Conservation (phyloP, 305 asterid genomes). For the Fraxinus platypoda region DNA sequence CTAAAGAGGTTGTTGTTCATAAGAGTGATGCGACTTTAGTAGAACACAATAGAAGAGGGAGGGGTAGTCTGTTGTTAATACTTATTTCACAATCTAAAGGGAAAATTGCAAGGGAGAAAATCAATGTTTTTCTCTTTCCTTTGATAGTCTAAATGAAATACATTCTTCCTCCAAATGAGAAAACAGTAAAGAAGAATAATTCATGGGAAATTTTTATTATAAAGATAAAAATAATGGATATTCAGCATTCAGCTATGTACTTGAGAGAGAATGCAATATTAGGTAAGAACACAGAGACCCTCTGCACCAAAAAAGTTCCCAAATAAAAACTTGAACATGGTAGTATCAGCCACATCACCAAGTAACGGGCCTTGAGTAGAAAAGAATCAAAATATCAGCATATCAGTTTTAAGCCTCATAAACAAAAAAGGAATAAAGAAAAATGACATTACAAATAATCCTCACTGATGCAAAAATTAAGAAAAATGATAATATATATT, state of each 20-base stretch:
- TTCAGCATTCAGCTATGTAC: constrained; percentile 6
- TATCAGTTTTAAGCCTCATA: background rate
- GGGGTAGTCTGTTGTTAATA: background rate
- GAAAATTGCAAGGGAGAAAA: background rate
- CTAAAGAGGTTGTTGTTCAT: background rate
- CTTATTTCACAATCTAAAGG: background rate
- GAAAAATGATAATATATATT: background rate
- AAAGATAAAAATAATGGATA: background rate
- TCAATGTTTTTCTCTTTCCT: background rate
- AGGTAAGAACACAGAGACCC: constrained; percentile 1
- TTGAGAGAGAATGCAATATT: background rate
- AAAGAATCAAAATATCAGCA: background rate
- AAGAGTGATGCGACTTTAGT: background rate
- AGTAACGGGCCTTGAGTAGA: background rate
- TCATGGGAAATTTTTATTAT: background rate
- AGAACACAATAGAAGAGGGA: background rate
- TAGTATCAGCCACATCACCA: background rate
- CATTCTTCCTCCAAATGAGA: background rate
- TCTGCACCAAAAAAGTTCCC: background rate
- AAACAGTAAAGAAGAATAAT: background rate
- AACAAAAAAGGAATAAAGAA: background rate
- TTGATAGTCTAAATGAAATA: background rate
- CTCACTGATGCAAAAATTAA: background rate
- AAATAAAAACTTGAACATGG: background rate
- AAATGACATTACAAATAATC: background rate